These are phyloP conservation scores for Isoetes taiwanensis DNA, from an alignment of 75 land plant species.

Conservation along the genomic window DNA sequence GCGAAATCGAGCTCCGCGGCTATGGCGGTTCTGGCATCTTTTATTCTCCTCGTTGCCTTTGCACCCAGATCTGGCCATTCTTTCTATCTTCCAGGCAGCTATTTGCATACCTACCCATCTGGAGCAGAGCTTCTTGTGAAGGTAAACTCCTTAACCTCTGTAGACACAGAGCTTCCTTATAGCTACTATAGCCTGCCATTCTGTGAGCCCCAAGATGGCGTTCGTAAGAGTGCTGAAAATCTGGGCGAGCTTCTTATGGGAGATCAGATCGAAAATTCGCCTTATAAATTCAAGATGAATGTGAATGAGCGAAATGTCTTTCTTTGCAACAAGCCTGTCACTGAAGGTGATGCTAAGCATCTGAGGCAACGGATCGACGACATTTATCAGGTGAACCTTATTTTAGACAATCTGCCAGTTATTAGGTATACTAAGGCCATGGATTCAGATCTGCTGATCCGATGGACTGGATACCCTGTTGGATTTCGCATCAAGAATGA, in stretches of 20 bases:
- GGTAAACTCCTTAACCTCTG: constrained; percentile 78
- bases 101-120: constrained; percentile 40
- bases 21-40: no score
- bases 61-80: background rate
- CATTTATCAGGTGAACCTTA: constrained; percentile 73
- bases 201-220: constrained; percentile 44
- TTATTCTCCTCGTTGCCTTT: background rate
- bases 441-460: constrained; percentile 14
- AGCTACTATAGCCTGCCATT: constrained; percentile 72
- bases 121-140: constrained; percentile 36
- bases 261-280: constrained; percentile 77
- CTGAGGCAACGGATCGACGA: constrained; percentile 54
- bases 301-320: constrained; percentile 36
- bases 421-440: constrained; percentile 38
- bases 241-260: constrained; percentile 92
- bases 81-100: constrained; percentile 51
- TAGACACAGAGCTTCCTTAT: constrained; percentile 77
- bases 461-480: constrained; percentile 73
- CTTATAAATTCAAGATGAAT: constrained; percentile 53
- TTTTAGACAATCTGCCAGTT: constrained; percentile 69
- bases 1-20: no score
- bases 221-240: constrained; percentile 72
- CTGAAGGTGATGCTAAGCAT: constrained; percentile 28
- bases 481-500: constrained; percentile 28
- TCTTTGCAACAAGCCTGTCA: constrained; percentile 40